phyloP scores from a whole-genome alignment of 108 stramenopile genomes.

The Skeletonema grethae region DNA sequence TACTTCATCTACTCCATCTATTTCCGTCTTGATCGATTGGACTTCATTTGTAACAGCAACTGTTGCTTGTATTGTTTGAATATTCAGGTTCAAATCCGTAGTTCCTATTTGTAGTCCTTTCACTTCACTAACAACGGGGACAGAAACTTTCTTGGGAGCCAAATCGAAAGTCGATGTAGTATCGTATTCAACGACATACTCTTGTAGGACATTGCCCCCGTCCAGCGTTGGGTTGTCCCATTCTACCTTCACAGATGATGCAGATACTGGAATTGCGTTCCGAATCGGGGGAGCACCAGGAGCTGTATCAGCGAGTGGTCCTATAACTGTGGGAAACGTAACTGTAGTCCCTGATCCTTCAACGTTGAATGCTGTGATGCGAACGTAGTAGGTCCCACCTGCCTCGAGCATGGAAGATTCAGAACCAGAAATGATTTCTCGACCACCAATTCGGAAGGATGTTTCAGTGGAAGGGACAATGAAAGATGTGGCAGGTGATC shows the following conservation, averaged over 20 bases:
- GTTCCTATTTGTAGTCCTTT: constrained; percentile 47
- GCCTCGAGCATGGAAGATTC: constrained; percentile 51
- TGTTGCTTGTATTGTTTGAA: constrained; percentile 67
- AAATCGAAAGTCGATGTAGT: constrained; percentile 46
- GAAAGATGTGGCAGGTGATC: constrained; percentile 61
- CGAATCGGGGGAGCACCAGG: constrained; percentile 50
- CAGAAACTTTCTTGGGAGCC: constrained; percentile 25
- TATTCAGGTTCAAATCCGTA: constrained; percentile 41
- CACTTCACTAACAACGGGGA: constrained; percentile 56
- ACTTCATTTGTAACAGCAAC: constrained; percentile 82
- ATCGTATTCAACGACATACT: constrained; percentile 72
- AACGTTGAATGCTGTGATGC: constrained; percentile 79
- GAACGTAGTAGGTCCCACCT: constrained; percentile 67
- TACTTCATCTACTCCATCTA: constrained; percentile 82
- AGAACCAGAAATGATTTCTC: constrained; percentile 79
- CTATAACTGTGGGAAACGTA: constrained; percentile 46
- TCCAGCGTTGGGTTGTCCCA: constrained; percentile 67
- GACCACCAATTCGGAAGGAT: constrained; percentile 66
- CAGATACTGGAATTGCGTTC: constrained; percentile 19
- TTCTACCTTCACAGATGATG: constrained; percentile 44
- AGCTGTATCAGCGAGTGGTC: constrained; percentile 57
- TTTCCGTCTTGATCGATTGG: constrained; percentile 67
- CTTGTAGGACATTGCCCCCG: constrained; percentile 72
- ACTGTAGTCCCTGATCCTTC: constrained; percentile 60
- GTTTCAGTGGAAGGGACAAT: constrained; percentile 40